Conservation (phyloP, 495 filamentous ascomycete genomes). For the Collariella sp. region DNA sequence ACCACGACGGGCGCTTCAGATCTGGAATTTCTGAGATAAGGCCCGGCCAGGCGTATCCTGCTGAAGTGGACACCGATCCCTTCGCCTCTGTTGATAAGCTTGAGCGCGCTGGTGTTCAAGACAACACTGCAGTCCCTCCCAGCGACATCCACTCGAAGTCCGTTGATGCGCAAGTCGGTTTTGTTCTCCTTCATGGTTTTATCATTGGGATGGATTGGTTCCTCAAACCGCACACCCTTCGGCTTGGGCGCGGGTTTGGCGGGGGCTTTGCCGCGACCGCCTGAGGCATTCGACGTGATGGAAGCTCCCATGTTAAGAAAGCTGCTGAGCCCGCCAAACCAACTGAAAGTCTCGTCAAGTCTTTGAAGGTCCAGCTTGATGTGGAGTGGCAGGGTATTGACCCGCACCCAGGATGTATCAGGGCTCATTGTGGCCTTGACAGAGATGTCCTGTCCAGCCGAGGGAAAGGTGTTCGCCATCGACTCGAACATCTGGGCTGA, state of each 20-base stretch:
- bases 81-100: constrained; percentile 63
- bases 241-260: constrained; percentile 32
- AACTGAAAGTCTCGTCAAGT: constrained; percentile 77
- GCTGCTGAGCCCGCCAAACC: constrained; percentile 87
- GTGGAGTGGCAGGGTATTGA: constrained; percentile 75
- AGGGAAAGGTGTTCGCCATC: constrained; percentile 50
- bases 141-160: constrained; percentile 59
- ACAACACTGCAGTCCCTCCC: constrained; percentile 70
- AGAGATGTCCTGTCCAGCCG: constrained; percentile 55
- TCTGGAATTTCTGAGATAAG: constrained; percentile 42
- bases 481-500: constrained; percentile 63
- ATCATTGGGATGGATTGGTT: constrained; percentile 40
- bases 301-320: constrained; percentile 83
- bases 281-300: constrained; percentile 61
- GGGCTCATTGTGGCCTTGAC: constrained; percentile 48
- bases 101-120: constrained; percentile 68
- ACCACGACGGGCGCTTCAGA: constrained; percentile 43
- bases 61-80: constrained; percentile 63
- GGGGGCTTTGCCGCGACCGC: constrained; percentile 33
- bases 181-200: constrained; percentile 50
- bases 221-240: constrained; percentile 69
- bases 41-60: constrained; percentile 63
- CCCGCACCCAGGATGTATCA: constrained; percentile 48
- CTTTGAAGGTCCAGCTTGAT: constrained; percentile 69
- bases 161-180: constrained; percentile 66